phyloP scores from a whole-genome alignment of 176 grass and related monocot genomes.

The Stipa capillata region DNA sequence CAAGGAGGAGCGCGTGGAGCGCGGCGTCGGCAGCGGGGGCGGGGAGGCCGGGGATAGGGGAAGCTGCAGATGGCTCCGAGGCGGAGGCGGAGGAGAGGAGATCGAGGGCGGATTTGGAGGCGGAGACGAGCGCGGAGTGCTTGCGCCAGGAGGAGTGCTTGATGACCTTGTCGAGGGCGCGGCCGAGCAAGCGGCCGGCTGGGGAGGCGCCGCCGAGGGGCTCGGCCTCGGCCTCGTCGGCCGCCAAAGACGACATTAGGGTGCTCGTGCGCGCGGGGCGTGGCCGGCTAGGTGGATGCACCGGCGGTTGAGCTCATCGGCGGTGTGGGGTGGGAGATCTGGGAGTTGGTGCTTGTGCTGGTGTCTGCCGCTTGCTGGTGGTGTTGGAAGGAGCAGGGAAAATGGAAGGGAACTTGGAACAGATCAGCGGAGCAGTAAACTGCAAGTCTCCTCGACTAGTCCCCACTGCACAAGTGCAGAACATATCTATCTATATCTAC shows the following conservation, averaged over 20 bases:
- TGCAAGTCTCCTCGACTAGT: neutral
- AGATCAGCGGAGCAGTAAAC: slow-evolving; percentile 9
- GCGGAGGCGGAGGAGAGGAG: slow-evolving; percentile 42
- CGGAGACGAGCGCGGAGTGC: slow-evolving; percentile 75
- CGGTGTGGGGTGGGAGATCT: slow-evolving; percentile 22
- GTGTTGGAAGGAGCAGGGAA: slow-evolving; percentile 14
- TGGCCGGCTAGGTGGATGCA: neutral
- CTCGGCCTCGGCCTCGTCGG: slow-evolving; percentile 7
- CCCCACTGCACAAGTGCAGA: too few species aligned
- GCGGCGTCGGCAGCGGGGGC: slow-evolving; percentile 29
- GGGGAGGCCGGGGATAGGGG: slow-evolving; percentile 31
- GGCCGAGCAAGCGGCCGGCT: slow-evolving; percentile 56
- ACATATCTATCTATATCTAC: too few species aligned
- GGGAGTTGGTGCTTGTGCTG: neutral
- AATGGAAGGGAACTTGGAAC: neutral
- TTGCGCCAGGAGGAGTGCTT: slow-evolving; percentile 90
- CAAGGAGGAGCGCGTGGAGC: slow-evolving; percentile 52
- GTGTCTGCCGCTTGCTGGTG: neutral
- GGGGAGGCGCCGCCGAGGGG: slow-evolving; percentile 39
- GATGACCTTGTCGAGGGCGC: slow-evolving; percentile 93
- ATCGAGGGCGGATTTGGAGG: slow-evolving; percentile 76
- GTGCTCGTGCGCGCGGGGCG: neutral
- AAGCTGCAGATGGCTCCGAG: neutral
- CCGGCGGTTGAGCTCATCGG: slow-evolving; percentile 17
- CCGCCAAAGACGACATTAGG: slow-evolving; percentile 28